These are phyloP conservation scores for Curvularia sp. DNA, from an alignment of 2,329 filamentous ascomycete genomes.

Conservation along the genomic window DNA sequence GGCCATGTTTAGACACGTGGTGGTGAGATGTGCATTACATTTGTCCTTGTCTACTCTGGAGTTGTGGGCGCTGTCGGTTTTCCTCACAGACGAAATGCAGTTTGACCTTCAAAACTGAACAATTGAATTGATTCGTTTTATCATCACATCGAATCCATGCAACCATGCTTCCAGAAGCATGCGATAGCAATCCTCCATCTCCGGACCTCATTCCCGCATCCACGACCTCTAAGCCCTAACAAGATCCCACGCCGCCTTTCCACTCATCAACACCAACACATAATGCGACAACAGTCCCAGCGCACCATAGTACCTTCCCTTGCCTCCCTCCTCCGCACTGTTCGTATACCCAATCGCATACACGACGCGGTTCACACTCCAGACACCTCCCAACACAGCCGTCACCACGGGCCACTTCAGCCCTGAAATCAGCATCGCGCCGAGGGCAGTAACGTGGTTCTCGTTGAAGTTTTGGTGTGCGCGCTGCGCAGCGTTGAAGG, in stretches of 20 bases:
- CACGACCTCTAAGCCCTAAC: slow-evolving; percentile 19
- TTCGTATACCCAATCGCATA: slow-evolving; percentile 59
- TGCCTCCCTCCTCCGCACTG: slow-evolving; percentile 48
- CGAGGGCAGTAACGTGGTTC: slow-evolving; percentile 61
- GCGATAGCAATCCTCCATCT: too few species aligned
- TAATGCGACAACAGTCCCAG: slow-evolving; percentile 45
- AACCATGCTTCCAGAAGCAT: background rate
- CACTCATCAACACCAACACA: slow-evolving; percentile 37
- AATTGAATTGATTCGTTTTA: background rate
- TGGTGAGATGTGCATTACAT: background rate
- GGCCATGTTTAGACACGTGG: background rate
- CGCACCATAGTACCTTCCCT: slow-evolving; percentile 53
- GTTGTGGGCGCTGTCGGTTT: too few species aligned
- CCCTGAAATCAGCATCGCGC: slow-evolving; percentile 61
- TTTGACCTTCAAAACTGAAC: background rate
- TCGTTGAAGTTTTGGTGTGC: slow-evolving; percentile 66
- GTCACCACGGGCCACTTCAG: slow-evolving; percentile 60
- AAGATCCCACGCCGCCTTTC: slow-evolving; percentile 36
- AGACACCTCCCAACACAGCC: slow-evolving; percentile 56
- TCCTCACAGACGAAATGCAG: background rate
- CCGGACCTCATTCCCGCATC: too few species aligned
- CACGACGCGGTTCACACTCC: slow-evolving; percentile 59
- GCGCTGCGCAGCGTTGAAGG: slow-evolving; percentile 55
- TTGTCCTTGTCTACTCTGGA: background rate
- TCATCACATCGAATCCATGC: background rate